These are phyloP conservation scores for Leishmania aethiopica DNA, from an alignment of 208 protist species.

Conservation along the genomic window DNA sequence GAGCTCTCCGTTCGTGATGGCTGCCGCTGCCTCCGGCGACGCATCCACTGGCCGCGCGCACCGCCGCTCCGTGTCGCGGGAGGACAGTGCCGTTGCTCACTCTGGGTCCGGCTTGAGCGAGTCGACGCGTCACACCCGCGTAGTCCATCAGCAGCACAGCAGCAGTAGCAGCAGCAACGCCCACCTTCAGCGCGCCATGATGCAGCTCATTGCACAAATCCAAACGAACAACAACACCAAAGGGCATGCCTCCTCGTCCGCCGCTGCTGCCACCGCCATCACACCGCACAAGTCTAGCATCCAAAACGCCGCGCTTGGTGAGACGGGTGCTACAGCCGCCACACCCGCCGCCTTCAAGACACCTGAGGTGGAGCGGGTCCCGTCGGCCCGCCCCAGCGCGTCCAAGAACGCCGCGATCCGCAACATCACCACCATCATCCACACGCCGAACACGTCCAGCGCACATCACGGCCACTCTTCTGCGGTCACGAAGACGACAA, in stretches of 20 bases:
- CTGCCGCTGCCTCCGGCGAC: constrained; percentile 3
- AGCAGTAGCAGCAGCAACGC: constrained; percentile 4
- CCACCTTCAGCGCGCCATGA: constrained; percentile 29
- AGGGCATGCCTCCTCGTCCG: not conserved
- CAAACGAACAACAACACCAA: constrained; percentile 27
- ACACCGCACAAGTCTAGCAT: constrained; percentile 22
- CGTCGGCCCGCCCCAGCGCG: constrained; percentile 34
- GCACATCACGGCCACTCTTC: not conserved
- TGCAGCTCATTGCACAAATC: constrained; percentile 31
- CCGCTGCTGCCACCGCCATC: not conserved
- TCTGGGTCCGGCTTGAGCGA: constrained; percentile 13
- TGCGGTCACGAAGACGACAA: not conserved
- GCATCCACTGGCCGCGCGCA: not conserved
- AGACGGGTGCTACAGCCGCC: not conserved
- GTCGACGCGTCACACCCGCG: constrained; percentile 8
- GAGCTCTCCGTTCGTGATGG: constrained; percentile 30
- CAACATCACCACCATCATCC: constrained; percentile 39
- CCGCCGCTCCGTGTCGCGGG: constrained; percentile 12
- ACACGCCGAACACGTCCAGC: constrained; percentile 17
- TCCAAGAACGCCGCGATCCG: constrained; percentile 28
- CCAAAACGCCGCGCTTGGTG: not conserved
- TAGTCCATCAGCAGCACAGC: constrained; percentile 6
- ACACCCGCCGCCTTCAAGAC: constrained; percentile 20
- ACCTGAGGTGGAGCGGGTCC: constrained; percentile 29
- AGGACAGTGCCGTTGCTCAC: constrained; percentile 24